Conservation (phyloP, 176 grass and related monocot genomes). For the Oropetium thomaeum region DNA sequence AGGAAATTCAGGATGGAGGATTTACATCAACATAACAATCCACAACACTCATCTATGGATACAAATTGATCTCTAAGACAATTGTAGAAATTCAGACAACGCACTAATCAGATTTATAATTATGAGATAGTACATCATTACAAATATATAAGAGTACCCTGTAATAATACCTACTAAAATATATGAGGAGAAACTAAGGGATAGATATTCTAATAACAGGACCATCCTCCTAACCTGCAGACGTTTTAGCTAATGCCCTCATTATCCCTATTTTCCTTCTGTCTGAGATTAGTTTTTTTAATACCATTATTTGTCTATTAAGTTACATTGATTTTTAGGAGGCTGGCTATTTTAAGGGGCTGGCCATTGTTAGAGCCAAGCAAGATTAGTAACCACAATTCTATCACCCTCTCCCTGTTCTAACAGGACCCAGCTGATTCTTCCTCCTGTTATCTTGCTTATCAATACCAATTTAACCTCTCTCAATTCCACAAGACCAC, state of each 20-base stretch:
- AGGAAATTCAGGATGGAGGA: no score
- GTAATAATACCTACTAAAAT: constrained; percentile 12
- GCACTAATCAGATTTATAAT: not conserved
- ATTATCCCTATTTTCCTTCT: not conserved
- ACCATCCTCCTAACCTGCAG: not conserved
- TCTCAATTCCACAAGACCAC: not conserved
- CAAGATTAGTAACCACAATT: not conserved
- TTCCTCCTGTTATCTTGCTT: not conserved
- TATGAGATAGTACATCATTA: not conserved
- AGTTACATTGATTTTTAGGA: not conserved
- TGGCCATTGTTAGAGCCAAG: not conserved
- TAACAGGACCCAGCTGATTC: not conserved
- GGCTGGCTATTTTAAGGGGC: not conserved
- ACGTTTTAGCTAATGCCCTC: not conserved
- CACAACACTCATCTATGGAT: not conserved
- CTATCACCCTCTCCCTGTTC: not conserved
- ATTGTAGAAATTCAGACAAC: not conserved
- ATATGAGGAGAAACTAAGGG: not conserved
- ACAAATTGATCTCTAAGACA: not conserved
- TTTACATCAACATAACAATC: constrained; percentile 1
- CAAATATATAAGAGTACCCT: constrained; percentile 1
- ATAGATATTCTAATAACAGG: not conserved
- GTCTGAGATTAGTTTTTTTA: not conserved
- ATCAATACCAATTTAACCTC: not conserved
- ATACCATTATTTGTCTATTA: no score